Base-by-base conservation (phyloP, 75 land plant species). In the Pinus tabuliformis region DNA sequence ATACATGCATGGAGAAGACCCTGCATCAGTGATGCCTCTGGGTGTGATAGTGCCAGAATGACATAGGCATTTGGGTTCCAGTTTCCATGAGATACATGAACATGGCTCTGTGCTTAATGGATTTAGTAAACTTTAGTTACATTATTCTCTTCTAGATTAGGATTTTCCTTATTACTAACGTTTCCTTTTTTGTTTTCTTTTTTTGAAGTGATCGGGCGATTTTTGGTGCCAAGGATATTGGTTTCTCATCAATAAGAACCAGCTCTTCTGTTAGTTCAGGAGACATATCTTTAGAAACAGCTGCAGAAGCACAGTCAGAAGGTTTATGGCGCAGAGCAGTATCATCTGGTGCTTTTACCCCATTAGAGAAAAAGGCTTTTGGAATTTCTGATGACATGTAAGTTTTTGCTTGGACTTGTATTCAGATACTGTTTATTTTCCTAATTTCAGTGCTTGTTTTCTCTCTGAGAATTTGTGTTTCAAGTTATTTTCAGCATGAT, bases 361-460 rank as follows among this genome's bases (percentile, higher is more conserved):
- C 89, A 45, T 65, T 89, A 68, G 95, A 92, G 58, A 89, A 88
- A 61, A 84, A 88, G 77, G 91, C 98, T 14, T 97, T 87, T 84
- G 99, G 95, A 57, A 91, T 94, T 58, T 86, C 99, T 15, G 99
- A 97, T 92, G 99, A 97, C 82, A 94, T 97, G 98, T 97, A 84
- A 76, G 60, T 39, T 11, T n/a, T 16, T 52, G 65, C 39, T 8
- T 57, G 57, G 39, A 21, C 26, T 60, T 56, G 17, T 59, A 30
- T 74, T 30, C 15, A 22, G 9, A 16, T 8, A 33, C 14, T 57
- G 72, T 58, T 24, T 21, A 52, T 56, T 24, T 73, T 73, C 12
- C 6, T 13, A 24, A 73, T 16, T 57, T 73, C 24, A 49, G 57
- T 56, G 59, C 30, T 0, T 2, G 15, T 73, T 13, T 49, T 7